Evolutionary conservation across 345 rosid species (phyloP).

Genomic region (Turnera subulata): DNA sequence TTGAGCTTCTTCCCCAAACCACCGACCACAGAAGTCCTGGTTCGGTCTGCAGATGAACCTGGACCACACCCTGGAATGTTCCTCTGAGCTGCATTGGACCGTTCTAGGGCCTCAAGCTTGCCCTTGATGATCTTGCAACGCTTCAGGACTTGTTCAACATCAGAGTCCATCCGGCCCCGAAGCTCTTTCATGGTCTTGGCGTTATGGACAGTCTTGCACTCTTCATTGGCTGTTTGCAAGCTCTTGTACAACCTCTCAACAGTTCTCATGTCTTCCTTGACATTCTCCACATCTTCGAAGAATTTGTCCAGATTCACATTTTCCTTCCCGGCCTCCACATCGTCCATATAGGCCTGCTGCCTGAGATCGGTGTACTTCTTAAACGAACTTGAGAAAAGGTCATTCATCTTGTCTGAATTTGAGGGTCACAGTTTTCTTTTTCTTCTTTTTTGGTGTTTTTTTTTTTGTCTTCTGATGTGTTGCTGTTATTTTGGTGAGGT

Average conservation of each 20-base stretch:
- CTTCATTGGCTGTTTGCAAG: slow-evolving; percentile 74
- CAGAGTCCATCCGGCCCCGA: slow-evolving; percentile 55
- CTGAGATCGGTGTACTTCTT: slow-evolving; percentile 66
- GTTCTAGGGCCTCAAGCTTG: slow-evolving; percentile 68
- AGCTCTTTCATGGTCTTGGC: slow-evolving; percentile 61
- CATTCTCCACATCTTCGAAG: slow-evolving; percentile 70
- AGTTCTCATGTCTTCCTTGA: slow-evolving; percentile 58
- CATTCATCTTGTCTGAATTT: slow-evolving; percentile 54
- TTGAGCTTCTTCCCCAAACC: slow-evolving; percentile 77
- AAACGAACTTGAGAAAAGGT: slow-evolving; percentile 73
- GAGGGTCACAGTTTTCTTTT: neutral
- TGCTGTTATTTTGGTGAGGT: too few species aligned
- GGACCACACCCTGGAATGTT: slow-evolving; percentile 68
- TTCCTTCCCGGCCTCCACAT: slow-evolving; percentile 65
- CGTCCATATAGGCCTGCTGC: slow-evolving; percentile 50
- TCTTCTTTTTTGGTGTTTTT: neutral
- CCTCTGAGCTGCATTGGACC: slow-evolving; percentile 52
- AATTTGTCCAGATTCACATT: slow-evolving; percentile 61
- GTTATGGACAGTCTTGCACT: slow-evolving; percentile 54
- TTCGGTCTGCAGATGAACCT: slow-evolving; percentile 75
- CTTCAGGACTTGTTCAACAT: slow-evolving; percentile 59
- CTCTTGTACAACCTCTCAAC: slow-evolving; percentile 55
- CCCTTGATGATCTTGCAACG: slow-evolving; percentile 60
- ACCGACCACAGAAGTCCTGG: slow-evolving; percentile 68
- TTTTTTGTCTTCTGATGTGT: too few species aligned